Conservation (phyloP, 331 rosid species). For the Pyrus hybrid region DNA sequence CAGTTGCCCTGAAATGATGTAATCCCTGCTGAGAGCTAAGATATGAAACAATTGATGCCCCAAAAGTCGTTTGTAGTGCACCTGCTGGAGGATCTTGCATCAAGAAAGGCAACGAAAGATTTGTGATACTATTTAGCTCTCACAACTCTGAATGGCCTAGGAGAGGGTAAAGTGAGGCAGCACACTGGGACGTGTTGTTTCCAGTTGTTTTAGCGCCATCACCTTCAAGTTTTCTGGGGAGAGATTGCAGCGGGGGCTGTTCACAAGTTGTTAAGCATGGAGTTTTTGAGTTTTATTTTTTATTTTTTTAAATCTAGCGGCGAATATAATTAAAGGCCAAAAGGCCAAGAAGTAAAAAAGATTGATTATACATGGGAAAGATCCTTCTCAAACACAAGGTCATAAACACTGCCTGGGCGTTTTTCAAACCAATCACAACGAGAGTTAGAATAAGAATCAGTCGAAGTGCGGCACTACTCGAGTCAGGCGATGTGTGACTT, state of each 20-base stretch:
- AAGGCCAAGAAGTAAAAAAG: too few species aligned
- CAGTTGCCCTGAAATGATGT: conserved; percentile 67
- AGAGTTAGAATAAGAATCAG: too few species aligned
- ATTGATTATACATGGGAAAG: too few species aligned
- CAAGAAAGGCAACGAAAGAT: conserved; percentile 60
- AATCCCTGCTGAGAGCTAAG: conserved; percentile 52
- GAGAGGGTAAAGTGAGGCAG: conserved; percentile 72
- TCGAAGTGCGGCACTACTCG: too few species aligned
- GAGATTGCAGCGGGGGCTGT: conserved; percentile 2
- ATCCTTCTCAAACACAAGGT: too few species aligned
- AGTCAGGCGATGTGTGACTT: too few species aligned
- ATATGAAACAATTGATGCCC: conserved; percentile 53
- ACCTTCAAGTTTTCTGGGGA: conserved; percentile 71
- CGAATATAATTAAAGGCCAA: too few species aligned
- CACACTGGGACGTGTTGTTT: conserved; percentile 70
- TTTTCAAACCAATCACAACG: too few species aligned
- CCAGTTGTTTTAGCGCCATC: conserved; percentile 53
- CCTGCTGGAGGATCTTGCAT: conserved; percentile 54
- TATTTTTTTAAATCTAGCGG: too few species aligned
- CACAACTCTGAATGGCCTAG: conserved; percentile 55
- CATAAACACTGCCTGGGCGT: too few species aligned
- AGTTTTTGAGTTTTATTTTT: too few species aligned
- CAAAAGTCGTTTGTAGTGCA: conserved; percentile 46
- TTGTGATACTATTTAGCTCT: conserved; percentile 64
- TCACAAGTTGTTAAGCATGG: too few species aligned